These are phyloP conservation scores for Mycena rebaudengoi DNA, from an alignment of 768 basidiomycete species.

Conservation along the genomic window DNA sequence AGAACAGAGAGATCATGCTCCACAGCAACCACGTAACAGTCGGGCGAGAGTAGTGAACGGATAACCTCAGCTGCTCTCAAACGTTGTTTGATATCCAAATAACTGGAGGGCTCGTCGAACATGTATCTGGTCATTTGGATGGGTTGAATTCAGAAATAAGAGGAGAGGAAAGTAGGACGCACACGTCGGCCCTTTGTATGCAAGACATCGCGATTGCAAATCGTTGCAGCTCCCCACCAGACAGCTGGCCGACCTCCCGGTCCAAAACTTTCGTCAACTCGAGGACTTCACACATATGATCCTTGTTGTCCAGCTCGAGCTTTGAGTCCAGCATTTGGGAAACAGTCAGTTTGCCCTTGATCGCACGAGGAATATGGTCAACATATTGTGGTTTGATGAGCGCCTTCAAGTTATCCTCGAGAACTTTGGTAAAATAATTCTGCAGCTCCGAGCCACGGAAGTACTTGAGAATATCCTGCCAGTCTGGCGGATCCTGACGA, in stretches of 20 bases:
- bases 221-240: conserved; percentile 96
- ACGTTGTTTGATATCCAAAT: conserved; percentile 96
- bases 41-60: conserved; percentile 81
- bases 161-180: conserved; percentile 42
- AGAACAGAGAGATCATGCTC: conserved; percentile 99
- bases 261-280: conserved; percentile 89
- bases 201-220: conserved; percentile 99
- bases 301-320: conserved; percentile 88
- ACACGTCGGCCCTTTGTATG: conserved; percentile 96
- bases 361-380: conserved; percentile 96
- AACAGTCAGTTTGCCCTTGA: conserved; percentile 91
- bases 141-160: neutral
- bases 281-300: conserved; percentile 84
- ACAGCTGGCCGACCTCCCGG: conserved; percentile 85
- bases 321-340: conserved; percentile 93
- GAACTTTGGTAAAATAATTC: conserved; percentile 99
- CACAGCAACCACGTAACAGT: conserved; percentile 94
- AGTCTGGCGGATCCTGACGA: conserved; percentile 92
- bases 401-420: conserved; percentile 98
- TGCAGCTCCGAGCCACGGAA: conserved; percentile 99
- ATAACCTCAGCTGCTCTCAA: conserved; percentile 95
- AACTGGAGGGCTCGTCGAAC: conserved; percentile 99
- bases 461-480: conserved; percentile 98
- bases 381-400: conserved; percentile 99
- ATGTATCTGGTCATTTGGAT: conserved; percentile 72